Base-by-base conservation (phyloP, 2,329 filamentous ascomycete genomes). In the Dothiorella sarmentorum region DNA sequence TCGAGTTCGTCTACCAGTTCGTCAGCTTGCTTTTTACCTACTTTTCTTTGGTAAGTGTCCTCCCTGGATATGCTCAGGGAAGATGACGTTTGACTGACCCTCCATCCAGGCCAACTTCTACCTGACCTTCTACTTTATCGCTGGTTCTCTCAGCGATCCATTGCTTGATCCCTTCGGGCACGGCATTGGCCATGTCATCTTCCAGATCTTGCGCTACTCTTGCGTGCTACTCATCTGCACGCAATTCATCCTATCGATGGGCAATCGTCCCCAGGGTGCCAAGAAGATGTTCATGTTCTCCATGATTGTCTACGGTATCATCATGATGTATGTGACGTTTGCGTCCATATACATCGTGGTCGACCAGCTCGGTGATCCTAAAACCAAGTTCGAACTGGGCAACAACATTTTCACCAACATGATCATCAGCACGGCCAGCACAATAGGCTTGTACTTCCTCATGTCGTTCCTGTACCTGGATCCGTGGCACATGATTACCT, bases 401-500 rank as follows among this genome's bases (percentile, higher is more conserved):
- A 88, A 91, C 76, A 95, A 95, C 70, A 82, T 96, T 61, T 96
- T 99, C 77, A 94, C 92, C 61, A 97, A 97, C 74, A 82, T 99
- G 62, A 90, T 97, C 68, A 85, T 99, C 52, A 94, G 89, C 6
- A 87, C 89, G n/a, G 79, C 88, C 3, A 95, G 91, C 2, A 99
- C 94, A 0, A 77, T 97, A 38, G 94, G 95, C 0, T 80, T 99
- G 37, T 99, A 97, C 81, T 94, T 99, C 78, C 74, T 96, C 76
- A 96, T 96, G 87, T 94, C 89, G 22, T 91, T 99, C 77, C 77
- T 99, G 61, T 99, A 99, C 75, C 84, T 99, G 45, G 95, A 99
- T 66, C 94, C 94, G 0, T 99, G 94, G 94, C 94, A 99, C 79
- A 94, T 99, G 89, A 89, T 99, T 76, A 99, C 94, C 11, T 93